phyloP scores from a whole-genome alignment of 2,329 filamentous ascomycete species.

The Trichoderma sp. region DNA sequence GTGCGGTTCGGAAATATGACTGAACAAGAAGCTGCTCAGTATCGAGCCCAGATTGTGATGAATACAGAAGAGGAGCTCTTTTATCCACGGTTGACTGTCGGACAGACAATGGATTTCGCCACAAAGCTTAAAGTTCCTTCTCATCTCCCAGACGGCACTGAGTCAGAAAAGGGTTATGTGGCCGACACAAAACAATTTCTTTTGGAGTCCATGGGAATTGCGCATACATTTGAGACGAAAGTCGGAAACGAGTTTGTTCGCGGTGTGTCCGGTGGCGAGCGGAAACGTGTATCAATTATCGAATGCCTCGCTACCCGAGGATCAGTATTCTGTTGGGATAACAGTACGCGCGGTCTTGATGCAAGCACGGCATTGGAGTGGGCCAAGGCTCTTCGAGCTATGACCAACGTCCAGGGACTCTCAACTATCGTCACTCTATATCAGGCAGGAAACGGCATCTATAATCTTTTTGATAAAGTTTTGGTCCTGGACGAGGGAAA shows the following conservation, averaged over 20 bases:
- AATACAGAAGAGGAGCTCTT: conserved; percentile 67
- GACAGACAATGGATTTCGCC: conserved; percentile 70
- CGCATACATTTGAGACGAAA: conserved; percentile 61
- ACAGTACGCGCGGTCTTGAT: conserved; percentile 64
- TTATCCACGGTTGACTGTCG: conserved; percentile 69
- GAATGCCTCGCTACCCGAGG: conserved; percentile 59
- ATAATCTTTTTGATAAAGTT: conserved; percentile 68
- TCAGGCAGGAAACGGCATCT: conserved; percentile 68
- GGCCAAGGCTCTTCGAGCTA: conserved; percentile 56
- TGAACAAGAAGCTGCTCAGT: conserved; percentile 48
- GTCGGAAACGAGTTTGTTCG: conserved; percentile 66
- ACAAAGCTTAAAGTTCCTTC: conserved; percentile 57
- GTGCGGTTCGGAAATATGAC: conserved; percentile 54
- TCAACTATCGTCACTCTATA: conserved; percentile 64
- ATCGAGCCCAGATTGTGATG: conserved; percentile 60
- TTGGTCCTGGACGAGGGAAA: conserved; percentile 65
- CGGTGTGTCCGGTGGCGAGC: conserved; percentile 67
- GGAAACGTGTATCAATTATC: conserved; percentile 67
- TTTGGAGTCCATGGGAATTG: conserved; percentile 55
- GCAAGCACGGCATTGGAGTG: conserved; percentile 58
- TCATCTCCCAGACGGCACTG: conserved; percentile 45
- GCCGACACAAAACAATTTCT: conserved; percentile 44
- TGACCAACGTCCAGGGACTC: conserved; percentile 61
- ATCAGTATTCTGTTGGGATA: conserved; percentile 65
- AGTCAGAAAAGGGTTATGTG: conserved; percentile 44